Base-by-base conservation (phyloP, 2,329 filamentous ascomycete species). In the Claviceps fusiformis region DNA sequence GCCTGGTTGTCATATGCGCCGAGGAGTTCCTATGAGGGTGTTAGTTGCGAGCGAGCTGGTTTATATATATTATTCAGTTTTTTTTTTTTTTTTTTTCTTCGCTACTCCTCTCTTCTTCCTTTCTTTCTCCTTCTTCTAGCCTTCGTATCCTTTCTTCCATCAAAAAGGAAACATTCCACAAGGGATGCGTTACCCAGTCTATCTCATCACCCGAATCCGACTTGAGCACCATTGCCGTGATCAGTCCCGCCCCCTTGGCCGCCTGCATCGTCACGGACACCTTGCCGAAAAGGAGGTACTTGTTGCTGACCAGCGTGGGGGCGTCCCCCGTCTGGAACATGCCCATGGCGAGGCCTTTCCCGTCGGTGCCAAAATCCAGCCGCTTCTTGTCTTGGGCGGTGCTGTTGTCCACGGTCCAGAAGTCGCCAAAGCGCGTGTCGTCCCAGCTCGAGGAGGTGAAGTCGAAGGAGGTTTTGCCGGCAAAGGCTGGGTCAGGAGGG, bases 261-360 rank as follows among this genome's bases (percentile, higher is more conserved):
- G 86, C 80, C 66, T 86, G 84, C 68, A 89, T 73, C 27, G 78
- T 76, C 54, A 85, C 81, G 47, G 86, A 82, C 58, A 89, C 81
- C 61, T 80, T 82, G 54, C 88, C 88, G 64, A 90, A 93, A 83
- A 93, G 89, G 65, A 93, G 85, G 71, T 92, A 92, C 77, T 85
- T 89, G 61, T 83, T 77, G 43, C 77, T 77, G 63, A 76, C 77
- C 67, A 89, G 86, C 3, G 80, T 82, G 8, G 84, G 79, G 35
- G 73, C 76, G 50, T 83, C 78, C 33, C 71, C 72, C 39, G 75
- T 70, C 11, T 79, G 68, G 1, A 75, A 79, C 68, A 89, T 88
- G 59, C 80, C 79, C 63, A 71, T 62, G 53, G 62, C 58, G 45
- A 66, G 62, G 3, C 69, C 69, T 9, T 61, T 60, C 24, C 62